Conservation (phyloP, 1,284 basidiomycete genomes). For the Sphagnurus paluster region DNA sequence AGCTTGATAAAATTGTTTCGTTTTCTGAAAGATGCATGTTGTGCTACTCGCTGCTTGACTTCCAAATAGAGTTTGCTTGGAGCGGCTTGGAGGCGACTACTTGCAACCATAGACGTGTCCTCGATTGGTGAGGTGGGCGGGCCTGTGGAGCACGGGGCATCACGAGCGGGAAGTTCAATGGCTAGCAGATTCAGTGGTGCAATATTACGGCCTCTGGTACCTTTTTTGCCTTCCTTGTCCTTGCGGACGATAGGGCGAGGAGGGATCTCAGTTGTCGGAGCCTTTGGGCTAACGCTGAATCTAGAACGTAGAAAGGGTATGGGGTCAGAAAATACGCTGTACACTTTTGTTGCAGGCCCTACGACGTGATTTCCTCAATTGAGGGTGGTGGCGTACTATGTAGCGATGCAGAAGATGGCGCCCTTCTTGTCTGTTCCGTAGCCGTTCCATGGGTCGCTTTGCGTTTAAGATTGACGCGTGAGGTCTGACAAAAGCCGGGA, state of each 20-base stretch:
- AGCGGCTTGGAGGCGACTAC: constrained; percentile 10
- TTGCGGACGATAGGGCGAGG: constrained; percentile 4
- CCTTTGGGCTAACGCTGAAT: constrained; percentile 15
- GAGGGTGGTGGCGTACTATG: constrained; percentile 6
- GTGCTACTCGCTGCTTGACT: constrained; percentile 33
- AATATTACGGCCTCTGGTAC: constrained; percentile 9
- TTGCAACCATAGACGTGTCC: constrained; percentile 25
- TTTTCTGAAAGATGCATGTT: constrained; percentile 26
- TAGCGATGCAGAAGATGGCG: not conserved
- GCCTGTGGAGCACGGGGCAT: constrained; percentile 1
- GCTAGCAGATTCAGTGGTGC: constrained; percentile 15
- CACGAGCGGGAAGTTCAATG: constrained; percentile 23
- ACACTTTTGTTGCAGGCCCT: not conserved
- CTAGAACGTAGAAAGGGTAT: not conserved
- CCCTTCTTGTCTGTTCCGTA: constrained; percentile 4
- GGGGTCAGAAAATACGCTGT: not conserved
- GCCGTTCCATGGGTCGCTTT: constrained; percentile 5
- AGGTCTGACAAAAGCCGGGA: constrained; percentile 3
- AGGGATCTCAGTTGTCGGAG: not conserved
- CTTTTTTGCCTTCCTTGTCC: constrained; percentile 3
- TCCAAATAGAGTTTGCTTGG: constrained; percentile 30
- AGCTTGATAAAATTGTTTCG: constrained; percentile 30
- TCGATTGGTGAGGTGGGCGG: constrained; percentile 39
- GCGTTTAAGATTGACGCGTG: constrained; percentile 10
- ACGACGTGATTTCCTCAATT: constrained; percentile 24